These are phyloP conservation scores for Amesomyces nigricolor DNA, from an alignment of 2,329 filamentous ascomycete genomes.

Conservation along the genomic window DNA sequence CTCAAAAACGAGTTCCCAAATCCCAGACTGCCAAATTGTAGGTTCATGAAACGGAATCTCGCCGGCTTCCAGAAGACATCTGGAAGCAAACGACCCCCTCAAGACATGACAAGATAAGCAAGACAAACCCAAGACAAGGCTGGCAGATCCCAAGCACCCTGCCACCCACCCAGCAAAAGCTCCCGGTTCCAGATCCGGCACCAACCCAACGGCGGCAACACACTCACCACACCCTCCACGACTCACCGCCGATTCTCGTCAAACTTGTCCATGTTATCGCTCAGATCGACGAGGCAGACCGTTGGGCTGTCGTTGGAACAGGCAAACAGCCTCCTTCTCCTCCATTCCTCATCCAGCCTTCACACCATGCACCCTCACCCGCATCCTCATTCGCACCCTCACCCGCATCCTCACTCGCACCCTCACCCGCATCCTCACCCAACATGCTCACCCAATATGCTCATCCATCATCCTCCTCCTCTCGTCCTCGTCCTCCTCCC, in stretches of 20 bases:
- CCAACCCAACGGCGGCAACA: not conserved
- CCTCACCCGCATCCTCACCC: no score
- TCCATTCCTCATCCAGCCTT: no score
- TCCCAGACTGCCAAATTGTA: no score
- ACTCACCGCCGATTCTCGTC: not conserved
- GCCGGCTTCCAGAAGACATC: not conserved
- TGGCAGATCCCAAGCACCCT: not conserved
- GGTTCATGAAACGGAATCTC: not conserved
- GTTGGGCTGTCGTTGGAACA: not conserved
- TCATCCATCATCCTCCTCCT: no score
- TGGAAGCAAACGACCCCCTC: no score
- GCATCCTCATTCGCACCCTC: no score
- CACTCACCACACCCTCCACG: not conserved
- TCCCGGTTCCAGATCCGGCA: conserved; percentile 11
- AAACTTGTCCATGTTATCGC: not conserved
- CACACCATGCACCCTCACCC: no score
- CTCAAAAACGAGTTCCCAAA: not conserved
- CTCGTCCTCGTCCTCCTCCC: no score
- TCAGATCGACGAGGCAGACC: conserved; percentile 10
- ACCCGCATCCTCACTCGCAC: no score
- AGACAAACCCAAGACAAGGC: not conserved
- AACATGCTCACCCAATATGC: no score
- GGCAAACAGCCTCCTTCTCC: no score
- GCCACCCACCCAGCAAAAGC: not conserved
- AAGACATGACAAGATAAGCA: no score